Evolutionary conservation across 2,329 filamentous ascomycete species (phyloP).

Genomic region (Volutella citrinella): DNA sequence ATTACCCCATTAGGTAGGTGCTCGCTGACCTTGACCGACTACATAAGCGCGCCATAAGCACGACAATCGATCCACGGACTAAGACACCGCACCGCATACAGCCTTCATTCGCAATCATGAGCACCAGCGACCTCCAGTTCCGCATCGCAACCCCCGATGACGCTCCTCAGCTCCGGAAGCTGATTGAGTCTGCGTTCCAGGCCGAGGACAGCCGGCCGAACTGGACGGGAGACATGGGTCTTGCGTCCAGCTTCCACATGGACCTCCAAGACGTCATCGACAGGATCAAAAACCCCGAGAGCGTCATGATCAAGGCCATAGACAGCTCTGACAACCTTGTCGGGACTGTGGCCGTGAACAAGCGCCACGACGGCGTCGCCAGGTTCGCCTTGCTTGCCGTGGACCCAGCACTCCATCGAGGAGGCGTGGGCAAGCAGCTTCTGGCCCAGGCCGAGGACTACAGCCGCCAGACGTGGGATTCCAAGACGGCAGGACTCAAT

Average conservation of each 20-base stretch:
- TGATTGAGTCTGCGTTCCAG: constrained; percentile 40
- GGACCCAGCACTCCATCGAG: constrained; percentile 25
- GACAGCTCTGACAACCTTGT: constrained; percentile 18
- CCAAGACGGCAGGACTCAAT: constrained; percentile 27
- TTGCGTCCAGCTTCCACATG: constrained; percentile 69
- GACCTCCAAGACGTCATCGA: constrained; percentile 63
- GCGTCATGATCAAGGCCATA: constrained; percentile 28
- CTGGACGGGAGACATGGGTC: constrained; percentile 35
- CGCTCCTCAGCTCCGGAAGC: constrained; percentile 30
- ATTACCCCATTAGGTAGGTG: too few species aligned
- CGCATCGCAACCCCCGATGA: constrained; percentile 36
- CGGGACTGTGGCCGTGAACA: constrained; percentile 27
- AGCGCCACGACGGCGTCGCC: constrained; percentile 20
- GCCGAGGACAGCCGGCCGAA: constrained; percentile 21
- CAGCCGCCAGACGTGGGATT: constrained; percentile 26
- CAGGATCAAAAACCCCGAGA: constrained; percentile 33
- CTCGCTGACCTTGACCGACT: too few species aligned
- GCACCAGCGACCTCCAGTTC: constrained; percentile 28
- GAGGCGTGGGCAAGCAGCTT: constrained; percentile 31
- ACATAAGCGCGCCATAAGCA: too few species aligned
- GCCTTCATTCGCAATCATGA: too few species aligned
- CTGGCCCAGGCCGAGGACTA: constrained; percentile 31
- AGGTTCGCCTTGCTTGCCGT: constrained; percentile 36
- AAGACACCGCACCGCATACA: too few species aligned
- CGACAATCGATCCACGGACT: too few species aligned